These are phyloP conservation scores for Peterozyma toletana DNA, from an alignment of 805 yeast genomes.

Conservation along the genomic window DNA sequence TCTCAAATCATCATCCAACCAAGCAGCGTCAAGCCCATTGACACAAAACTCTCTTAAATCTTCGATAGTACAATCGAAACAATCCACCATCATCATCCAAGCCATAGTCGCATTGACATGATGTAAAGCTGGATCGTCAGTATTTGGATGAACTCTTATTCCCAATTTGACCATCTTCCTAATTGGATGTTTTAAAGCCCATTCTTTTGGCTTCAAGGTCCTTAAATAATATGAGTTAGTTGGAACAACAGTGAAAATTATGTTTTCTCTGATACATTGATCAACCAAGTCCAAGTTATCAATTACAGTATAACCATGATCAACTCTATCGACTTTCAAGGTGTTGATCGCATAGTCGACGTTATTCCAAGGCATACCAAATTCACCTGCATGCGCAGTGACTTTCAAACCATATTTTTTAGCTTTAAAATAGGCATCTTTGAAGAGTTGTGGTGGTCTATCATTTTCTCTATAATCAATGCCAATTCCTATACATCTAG, in stretches of 20 bases:
- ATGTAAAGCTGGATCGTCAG: conserved; percentile 25
- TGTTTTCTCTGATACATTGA: conserved; percentile 14
- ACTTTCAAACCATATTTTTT: conserved; percentile 16
- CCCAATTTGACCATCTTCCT: conserved; percentile 20
- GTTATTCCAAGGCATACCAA: conserved; percentile 20
- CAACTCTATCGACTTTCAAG: conserved; percentile 19
- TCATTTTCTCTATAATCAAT: conserved; percentile 23
- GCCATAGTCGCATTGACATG: conserved; percentile 21
- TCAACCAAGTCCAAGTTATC: conserved; percentile 17
- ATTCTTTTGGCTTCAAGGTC: conserved; percentile 17
- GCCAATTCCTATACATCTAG: conserved; percentile 21
- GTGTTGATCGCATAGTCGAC: conserved; percentile 18
- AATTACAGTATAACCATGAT: conserved; percentile 23
- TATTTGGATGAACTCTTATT: conserved; percentile 20
- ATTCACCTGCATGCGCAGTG: conserved; percentile 26
- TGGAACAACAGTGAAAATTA: conserved; percentile 22
- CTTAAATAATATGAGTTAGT: conserved; percentile 24
- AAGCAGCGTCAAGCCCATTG: conserved; percentile 22
- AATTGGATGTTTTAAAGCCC: conserved; percentile 24
- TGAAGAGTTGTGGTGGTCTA: conserved; percentile 20
- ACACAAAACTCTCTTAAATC: conserved; percentile 16
- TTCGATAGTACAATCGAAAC: conserved; percentile 17
- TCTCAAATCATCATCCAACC: conserved; percentile 17
- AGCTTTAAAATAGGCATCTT: conserved; percentile 18
- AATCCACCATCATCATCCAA: conserved; percentile 24